These are phyloP conservation scores for Colletotrichum karsti DNA, from an alignment of 2,329 filamentous ascomycete species.

Conservation along the genomic window DNA sequence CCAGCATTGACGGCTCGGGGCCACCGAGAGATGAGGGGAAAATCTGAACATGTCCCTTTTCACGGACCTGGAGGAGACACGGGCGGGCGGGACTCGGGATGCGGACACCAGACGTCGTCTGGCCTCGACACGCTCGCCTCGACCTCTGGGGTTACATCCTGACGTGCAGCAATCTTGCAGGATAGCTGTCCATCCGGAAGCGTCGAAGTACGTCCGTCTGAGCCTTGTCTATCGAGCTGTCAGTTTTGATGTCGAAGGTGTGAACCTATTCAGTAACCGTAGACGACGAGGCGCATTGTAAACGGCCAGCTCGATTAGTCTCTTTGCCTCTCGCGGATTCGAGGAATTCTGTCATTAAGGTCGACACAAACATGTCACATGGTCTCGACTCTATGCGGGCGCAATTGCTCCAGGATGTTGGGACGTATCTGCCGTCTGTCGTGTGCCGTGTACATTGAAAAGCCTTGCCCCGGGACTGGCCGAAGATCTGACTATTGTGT, in stretches of 20 bases:
- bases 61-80: not conserved
- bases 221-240: not conserved
- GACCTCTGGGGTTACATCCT: slow-evolving; percentile 5
- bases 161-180: slow-evolving; percentile 16
- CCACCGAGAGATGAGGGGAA: slow-evolving; percentile 1
- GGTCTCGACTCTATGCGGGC: slow-evolving; percentile 11
- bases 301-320: not conserved
- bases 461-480: not conserved
- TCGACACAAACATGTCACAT: slow-evolving; percentile 8
- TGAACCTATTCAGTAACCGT: not conserved
- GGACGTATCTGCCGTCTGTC: not conserved
- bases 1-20: slow-evolving; percentile 4
- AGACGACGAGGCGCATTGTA: not conserved
- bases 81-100: slow-evolving; percentile 4
- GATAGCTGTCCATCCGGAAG: slow-evolving; percentile 9
- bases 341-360: not conserved
- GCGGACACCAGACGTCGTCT: slow-evolving; percentile 3
- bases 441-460: not conserved
- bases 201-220: slow-evolving; percentile 8
- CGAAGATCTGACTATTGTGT: not conserved
- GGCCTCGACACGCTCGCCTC: slow-evolving; percentile 1
- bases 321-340: not conserved
- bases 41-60: slow-evolving; percentile 8
- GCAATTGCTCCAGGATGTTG: not conserved
- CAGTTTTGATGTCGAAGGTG: not conserved